Conservation (phyloP, 257 asterid species). For the Fraxinus pennsylvanica region DNA sequence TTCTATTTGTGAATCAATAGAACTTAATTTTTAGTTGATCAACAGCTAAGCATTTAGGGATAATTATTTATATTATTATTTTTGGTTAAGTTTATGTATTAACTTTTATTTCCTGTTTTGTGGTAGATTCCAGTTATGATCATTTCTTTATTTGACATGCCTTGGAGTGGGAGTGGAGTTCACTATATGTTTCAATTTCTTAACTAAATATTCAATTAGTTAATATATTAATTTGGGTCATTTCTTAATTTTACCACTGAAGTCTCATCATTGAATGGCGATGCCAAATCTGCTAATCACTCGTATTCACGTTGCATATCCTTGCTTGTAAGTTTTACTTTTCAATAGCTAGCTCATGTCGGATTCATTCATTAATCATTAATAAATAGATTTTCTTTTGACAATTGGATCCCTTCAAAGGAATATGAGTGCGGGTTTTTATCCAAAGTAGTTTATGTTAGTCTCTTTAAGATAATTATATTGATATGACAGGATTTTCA, state of each 20-base stretch:
- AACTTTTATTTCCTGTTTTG: slow-evolving; percentile 5
- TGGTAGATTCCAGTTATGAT: slow-evolving; percentile 6
- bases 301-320: slow-evolving; percentile 28
- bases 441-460: slow-evolving; percentile 15
- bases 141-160: slow-evolving; percentile 25
- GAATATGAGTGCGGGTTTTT: not conserved
- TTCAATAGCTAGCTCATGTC: not conserved
- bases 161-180: not conserved
- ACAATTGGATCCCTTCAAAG: slow-evolving; percentile 14
- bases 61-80: not conserved
- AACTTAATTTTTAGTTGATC: slow-evolving; percentile 19
- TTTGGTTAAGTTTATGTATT: slow-evolving; percentile 9
- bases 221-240: too few species aligned
- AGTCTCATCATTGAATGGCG: slow-evolving; percentile 16
- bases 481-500: slow-evolving; percentile 1
- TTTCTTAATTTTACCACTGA: slow-evolving; percentile 12
- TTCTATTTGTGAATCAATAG: slow-evolving; percentile 6
- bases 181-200: not conserved
- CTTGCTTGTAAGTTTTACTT: slow-evolving; percentile 38
- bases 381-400: not conserved
- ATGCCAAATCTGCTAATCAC: slow-evolving; percentile 26
- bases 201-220: not conserved
- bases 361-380: not conserved
- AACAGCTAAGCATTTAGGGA: not conserved
- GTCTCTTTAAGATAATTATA: not conserved